phyloP scores from a whole-genome alignment of 2,329 filamentous ascomycete genomes.

The Pseudopyrenochaeta lycopersici region DNA sequence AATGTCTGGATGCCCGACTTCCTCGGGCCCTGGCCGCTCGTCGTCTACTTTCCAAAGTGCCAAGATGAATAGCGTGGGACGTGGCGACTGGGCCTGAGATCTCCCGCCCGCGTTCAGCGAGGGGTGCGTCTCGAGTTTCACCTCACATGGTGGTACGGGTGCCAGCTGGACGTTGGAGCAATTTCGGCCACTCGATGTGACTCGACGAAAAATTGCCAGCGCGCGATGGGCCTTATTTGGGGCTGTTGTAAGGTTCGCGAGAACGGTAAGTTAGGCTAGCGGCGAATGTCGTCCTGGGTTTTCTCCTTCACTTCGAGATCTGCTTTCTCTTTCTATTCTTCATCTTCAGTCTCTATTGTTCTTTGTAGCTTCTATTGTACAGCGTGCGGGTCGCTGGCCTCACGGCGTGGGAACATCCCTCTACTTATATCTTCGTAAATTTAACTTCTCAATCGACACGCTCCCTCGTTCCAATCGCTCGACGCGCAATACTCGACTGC shows the following conservation, averaged over 20 bases:
- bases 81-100: conserved; percentile 23
- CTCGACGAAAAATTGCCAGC: conserved; percentile 33
- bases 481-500: conserved; percentile 42
- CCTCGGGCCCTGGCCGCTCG: conserved; percentile 18
- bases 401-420: conserved; percentile 37
- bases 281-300: conserved; percentile 31
- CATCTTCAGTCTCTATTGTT: conserved; percentile 42
- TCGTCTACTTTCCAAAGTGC: conserved; percentile 1
- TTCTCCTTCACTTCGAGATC: conserved; percentile 27
- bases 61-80: conserved; percentile 14
- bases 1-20: conserved; percentile 29
- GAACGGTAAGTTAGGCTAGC: conserved; percentile 28
- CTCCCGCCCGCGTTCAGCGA: conserved; percentile 14
- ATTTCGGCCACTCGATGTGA: conserved; percentile 45
- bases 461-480: conserved; percentile 25
- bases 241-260: conserved; percentile 41
- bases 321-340: conserved; percentile 17
- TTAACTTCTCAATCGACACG: conserved; percentile 21
- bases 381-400: conserved; percentile 44
- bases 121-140: conserved; percentile 41
- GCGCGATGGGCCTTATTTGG: conserved; percentile 36
- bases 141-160: conserved; percentile 22
- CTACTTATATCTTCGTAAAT: conserved; percentile 19
- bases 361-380: conserved; percentile 50
- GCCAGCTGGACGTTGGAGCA: conserved; percentile 32